Evolutionary conservation across 345 rosid genomes (phyloP).

Genomic region (Eucalyptus sp.): DNA sequence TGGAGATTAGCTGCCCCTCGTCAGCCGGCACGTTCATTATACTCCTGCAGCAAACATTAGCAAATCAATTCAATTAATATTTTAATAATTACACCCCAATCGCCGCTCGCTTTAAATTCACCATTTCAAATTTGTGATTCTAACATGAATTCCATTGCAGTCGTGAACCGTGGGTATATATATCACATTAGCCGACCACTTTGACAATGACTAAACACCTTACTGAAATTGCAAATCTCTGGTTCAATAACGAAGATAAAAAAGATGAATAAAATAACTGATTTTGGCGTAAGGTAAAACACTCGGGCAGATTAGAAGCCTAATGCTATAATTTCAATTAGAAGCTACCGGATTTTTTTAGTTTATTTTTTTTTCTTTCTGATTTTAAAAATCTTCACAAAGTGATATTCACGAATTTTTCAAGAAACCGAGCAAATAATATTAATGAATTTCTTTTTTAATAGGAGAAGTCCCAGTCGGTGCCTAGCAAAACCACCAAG

Average conservation of each 20-base stretch:
- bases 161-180: background rate
- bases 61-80: too few relatives aligned
- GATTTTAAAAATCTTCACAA: too few relatives aligned
- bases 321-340: too few relatives aligned
- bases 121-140: background rate
- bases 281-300: background rate
- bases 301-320: background rate
- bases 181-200: background rate
- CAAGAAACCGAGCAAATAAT: too few relatives aligned
- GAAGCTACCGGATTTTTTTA: too few relatives aligned
- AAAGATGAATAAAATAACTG: background rate
- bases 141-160: background rate
- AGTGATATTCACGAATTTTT: too few relatives aligned
- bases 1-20: conserved; percentile 32
- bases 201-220: background rate
- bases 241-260: background rate
- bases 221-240: background rate
- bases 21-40: conserved; percentile 39
- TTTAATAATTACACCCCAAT: background rate
- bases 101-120: fast-evolving
- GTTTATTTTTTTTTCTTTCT: too few relatives aligned
- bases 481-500: too few relatives aligned
- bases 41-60: conserved; percentile 16
- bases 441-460: too few relatives aligned
- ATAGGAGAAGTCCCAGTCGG: too few relatives aligned